These are phyloP conservation scores for Septoria linicola DNA, from an alignment of 2,329 filamentous ascomycete genomes.

Conservation along the genomic window DNA sequence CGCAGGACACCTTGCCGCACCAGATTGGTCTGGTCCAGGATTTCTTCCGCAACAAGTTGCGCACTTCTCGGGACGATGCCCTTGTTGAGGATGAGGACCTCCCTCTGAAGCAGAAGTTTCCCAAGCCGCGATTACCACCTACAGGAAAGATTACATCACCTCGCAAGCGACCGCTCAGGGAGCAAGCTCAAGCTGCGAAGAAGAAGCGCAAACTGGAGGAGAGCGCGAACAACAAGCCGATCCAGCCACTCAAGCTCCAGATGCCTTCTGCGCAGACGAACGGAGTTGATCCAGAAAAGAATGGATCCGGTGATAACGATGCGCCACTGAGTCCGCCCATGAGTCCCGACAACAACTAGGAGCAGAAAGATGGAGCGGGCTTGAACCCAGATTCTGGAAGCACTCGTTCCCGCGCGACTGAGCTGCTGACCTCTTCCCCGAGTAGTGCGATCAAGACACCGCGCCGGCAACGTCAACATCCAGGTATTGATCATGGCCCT, in stretches of 20 bases:
- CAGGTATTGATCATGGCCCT: no score
- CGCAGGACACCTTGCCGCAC: conserved; percentile 69
- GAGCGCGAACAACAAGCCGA: conserved; percentile 46
- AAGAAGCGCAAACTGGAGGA: conserved; percentile 74
- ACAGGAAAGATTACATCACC: conserved; percentile 85
- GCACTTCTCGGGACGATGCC: conserved; percentile 76
- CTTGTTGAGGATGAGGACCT: conserved; percentile 93
- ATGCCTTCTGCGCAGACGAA: conserved; percentile 45
- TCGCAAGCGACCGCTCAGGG: conserved; percentile 76
- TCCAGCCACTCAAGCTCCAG: conserved; percentile 51
- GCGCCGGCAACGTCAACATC: no score
- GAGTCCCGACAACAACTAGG: conserved; percentile 6
- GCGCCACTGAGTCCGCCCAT: conserved; percentile 73
- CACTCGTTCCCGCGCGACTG: no score
- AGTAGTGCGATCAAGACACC: no score
- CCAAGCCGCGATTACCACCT: conserved; percentile 61
- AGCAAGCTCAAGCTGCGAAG: conserved; percentile 79
- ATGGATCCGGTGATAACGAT: conserved; percentile 61
- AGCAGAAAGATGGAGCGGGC: neutral
- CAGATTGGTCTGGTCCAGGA: conserved; percentile 87
- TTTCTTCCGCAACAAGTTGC: conserved; percentile 87
- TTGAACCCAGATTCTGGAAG: neutral
- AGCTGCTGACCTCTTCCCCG: no score
- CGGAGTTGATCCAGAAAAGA: conserved; percentile 58
- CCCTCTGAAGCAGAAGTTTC: conserved; percentile 80